Percentiles rank a stretch among this genome's conserved stretches.
These are phyloP conservation scores for Isoetes engelmannii DNA, from an alignment of 83 land plant genomes.

Conservation along the genomic window DNA sequence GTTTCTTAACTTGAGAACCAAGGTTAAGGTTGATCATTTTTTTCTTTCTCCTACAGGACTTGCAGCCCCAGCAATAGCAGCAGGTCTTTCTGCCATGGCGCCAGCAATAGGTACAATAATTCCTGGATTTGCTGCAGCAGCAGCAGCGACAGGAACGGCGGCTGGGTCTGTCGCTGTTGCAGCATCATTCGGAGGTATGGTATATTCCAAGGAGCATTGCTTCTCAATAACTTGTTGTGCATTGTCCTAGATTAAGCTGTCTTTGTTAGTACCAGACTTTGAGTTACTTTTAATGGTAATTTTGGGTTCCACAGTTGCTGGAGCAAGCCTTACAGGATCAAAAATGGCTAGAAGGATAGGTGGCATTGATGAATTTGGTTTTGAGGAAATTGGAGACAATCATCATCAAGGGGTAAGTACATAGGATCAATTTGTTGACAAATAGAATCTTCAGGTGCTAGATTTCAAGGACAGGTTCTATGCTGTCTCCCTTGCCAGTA, in stretches of 20 bases:
- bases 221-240: background rate
- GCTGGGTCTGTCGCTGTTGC: slow-evolving; percentile 98
- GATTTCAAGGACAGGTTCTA: no score
- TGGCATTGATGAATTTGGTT: slow-evolving; percentile 85
- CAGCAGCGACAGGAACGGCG: slow-evolving; percentile 90
- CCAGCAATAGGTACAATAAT: slow-evolving; percentile 83
- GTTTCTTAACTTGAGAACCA: no score
- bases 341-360: slow-evolving; percentile 97
- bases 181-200: slow-evolving; percentile 96
- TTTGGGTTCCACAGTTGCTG: slow-evolving; percentile 62
- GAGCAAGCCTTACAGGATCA: slow-evolving; percentile 89
- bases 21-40: no score
- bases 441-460: background rate
- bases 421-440: background rate
- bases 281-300: background rate
- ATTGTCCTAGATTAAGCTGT: background rate
- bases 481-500: no score
- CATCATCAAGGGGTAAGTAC: slow-evolving; percentile 88
- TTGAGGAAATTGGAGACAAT: slow-evolving; percentile 72
- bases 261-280: slow-evolving; percentile 8
- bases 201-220: background rate
- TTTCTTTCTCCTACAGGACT: slow-evolving; percentile 61
- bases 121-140: slow-evolving; percentile 97
- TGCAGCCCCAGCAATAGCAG: slow-evolving; percentile 99
- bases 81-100: slow-evolving; percentile 90